A percentile compares a stretch with the other conserved stretches of the same genome.
Evolutionary conservation across 2,329 filamentous ascomycete species (phyloP).

Genomic region (Claviceps africana): DNA sequence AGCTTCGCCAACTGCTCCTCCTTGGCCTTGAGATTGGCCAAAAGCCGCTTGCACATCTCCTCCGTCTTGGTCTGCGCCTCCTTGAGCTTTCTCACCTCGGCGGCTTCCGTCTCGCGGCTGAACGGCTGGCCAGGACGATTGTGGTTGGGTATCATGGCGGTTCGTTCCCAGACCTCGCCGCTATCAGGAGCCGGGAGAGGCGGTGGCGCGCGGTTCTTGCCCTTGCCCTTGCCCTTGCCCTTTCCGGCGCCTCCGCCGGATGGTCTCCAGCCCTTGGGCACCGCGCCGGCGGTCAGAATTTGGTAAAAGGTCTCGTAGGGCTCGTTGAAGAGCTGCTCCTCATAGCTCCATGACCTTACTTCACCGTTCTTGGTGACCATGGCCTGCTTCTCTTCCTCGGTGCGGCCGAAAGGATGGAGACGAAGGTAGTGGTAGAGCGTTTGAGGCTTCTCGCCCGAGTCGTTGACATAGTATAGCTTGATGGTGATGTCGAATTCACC

Average conservation of each 20-base stretch:
- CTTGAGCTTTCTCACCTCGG: constrained; percentile 45
- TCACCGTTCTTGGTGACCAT: constrained; percentile 44
- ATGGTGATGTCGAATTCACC: constrained; percentile 96
- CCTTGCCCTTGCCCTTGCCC: constrained; percentile 40
- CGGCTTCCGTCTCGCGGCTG: constrained; percentile 53
- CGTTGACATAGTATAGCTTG: constrained; percentile 81
- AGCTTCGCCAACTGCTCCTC: constrained; percentile 46
- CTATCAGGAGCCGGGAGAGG: constrained; percentile 23
- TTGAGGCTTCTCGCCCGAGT: constrained; percentile 84
- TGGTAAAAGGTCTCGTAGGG: constrained; percentile 88
- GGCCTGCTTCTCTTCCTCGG: constrained; percentile 55
- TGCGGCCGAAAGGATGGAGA: constrained; percentile 78
- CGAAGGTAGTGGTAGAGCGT: constrained; percentile 89
- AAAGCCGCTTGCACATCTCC: constrained; percentile 44
- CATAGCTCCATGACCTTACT: constrained; percentile 70
- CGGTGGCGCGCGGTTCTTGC: constrained; percentile 27
- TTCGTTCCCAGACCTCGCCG: constrained; percentile 48
- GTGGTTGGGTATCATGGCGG: constrained; percentile 58
- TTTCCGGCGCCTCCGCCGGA: constrained; percentile 29
- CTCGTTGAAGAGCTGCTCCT: constrained; percentile 95
- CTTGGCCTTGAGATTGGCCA: constrained; percentile 48
- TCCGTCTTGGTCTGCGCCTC: constrained; percentile 52
- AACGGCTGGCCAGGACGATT: constrained; percentile 58
- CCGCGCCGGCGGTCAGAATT: constrained; percentile 61
- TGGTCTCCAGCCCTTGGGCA: constrained; percentile 30